Evolutionary conservation across 495 filamentous ascomycete genomes (phyloP), one percentile per base, ranked within the genome.

Genomic region (Pseudoneurospora amorphoporcata): DNA sequence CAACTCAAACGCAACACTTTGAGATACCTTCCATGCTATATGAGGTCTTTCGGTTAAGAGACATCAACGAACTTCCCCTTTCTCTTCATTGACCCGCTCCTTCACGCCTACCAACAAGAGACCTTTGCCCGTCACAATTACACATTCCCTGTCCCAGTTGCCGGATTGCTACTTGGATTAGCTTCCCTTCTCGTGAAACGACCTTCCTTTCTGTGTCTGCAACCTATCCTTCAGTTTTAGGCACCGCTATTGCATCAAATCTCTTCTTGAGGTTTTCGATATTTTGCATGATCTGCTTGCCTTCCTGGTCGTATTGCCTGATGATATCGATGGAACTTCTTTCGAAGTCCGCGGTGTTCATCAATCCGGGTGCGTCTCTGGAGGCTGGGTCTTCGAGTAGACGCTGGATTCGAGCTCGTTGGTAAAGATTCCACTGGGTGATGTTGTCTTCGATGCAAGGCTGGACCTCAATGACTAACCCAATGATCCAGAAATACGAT

Each of bases 401-500:
- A 0, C 9, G 19, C 19, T 6, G 45, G 0, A 53, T 29, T 14
- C 45, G 45, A 14, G 45, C 45, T 53, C 6, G 19, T 53, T 29
- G 19, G 45, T 53, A 53, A 3, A 53, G 45, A 3, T 53, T 53
- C 45, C 45, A 29, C 19, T 53, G 45, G 3, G 3, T 53, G 19
- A 53, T 53, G 19, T 53, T 53, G 19, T 53, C 45, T 23, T 53
- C 45, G 9, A 53, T 53, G 45, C 45, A 53, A 29, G 45, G 19
- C 4, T 53, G 45, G 19, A 53, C 45, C 45, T 53, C 19, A 53
- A 53, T 53, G 2, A 53, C 29, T 4, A 53, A 53, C 12, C 72
- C 73, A 14, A 76, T 41, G 1, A 68, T 68, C 74, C 74, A 74
- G 40, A 76, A 76, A 16, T 74, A 74, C 6, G 37, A 39, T n/a